Percentiles rank a stretch among this genome's conserved stretches.
phyloP scores from a whole-genome alignment of 164 flowering plant genomes.

The Piper betle region DNA sequence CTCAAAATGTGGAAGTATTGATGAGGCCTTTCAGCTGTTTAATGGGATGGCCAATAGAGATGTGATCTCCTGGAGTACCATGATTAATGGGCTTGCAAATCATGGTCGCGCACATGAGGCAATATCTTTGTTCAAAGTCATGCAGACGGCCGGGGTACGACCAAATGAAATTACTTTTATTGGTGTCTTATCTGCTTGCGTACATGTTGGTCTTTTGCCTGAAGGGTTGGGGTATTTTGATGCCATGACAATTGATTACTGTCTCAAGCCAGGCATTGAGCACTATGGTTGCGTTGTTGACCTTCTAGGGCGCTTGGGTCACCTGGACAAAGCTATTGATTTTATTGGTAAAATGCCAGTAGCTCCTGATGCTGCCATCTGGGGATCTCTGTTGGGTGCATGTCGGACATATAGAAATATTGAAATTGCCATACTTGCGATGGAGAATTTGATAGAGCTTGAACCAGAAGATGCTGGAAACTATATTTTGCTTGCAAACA shows the following conservation, averaged over 20 bases:
- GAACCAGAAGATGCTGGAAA: conserved; percentile 21
- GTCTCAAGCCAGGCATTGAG: conserved; percentile 18
- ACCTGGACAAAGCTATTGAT: conserved; percentile 16
- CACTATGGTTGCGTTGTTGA: conserved; percentile 28
- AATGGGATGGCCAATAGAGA: conserved; percentile 11
- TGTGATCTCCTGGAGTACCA: conserved; percentile 26
- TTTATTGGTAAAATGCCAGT: conserved; percentile 15
- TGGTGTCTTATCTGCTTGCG: conserved; percentile 23
- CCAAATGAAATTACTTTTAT: conserved; percentile 22
- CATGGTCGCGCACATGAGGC: conserved; percentile 19
- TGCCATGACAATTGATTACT: conserved; percentile 16
- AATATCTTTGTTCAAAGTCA: conserved; percentile 13
- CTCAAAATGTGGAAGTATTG: conserved; percentile 24
- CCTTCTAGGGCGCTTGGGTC: conserved; percentile 22
- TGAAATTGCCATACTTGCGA: conserved; percentile 13
- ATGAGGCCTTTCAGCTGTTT: conserved; percentile 15
- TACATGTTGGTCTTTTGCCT: conserved; percentile 15
- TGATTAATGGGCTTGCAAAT: conserved; percentile 19
- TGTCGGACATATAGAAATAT: conserved; percentile 17
- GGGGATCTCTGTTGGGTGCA: conserved; percentile 26
- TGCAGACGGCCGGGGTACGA: conserved; percentile 12
- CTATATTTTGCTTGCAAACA: conserved; percentile 19
- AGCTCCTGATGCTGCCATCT: conserved; percentile 18
- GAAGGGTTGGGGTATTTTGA: conserved; percentile 19
- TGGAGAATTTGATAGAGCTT: conserved; percentile 18